Base-by-base conservation (phyloP, 192 early-diverging fungal genomes). In the Powellomyces hirtus region DNA sequence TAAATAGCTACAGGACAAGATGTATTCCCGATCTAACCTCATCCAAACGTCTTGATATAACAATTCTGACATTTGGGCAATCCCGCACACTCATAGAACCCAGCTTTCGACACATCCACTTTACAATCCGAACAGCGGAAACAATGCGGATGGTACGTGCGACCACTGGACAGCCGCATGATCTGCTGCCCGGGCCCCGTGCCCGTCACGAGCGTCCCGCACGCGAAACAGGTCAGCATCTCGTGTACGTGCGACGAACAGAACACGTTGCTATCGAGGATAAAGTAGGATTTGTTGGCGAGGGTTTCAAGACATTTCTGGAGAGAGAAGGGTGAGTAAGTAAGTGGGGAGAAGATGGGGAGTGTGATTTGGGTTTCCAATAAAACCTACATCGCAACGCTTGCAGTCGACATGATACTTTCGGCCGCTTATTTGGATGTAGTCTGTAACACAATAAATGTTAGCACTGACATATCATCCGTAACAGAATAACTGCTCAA, bases 331-430 rank as follows among this genome's bases (percentile, higher is more conserved):
- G 24, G 45, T 10, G 24, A 44, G 16, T 8, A 16, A n/a, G 40
- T 62, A 6, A 10, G 27, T 27, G 35, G 14, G 34, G 24, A 26
- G 34, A 36, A 59, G 5, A 36, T 2, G 38, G n/a, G 3, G 13
- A 29, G 31, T 18, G 18, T 29, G 26, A 16, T 56, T 6, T 42
- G n/a, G 40, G 10, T 42, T 42, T 10, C 11, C 11, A 42, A n/a
- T 13, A 10, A 42, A 14, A 60, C 59, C 29, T 38, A 71, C 68
- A 62, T 71, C 68, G 59, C 68, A 71, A 18, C 68, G 59, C 51
- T 71, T 71, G 61, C 68, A 71, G 33, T 62, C 68, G 37, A 71
- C 22, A 38, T 71, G 68, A 53, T 63, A 71, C 40, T 71, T 71
- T 20, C 68, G 68, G 34, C 60, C 68, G 13, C 46, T 60, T 27